Evolutionary conservation across 106 monocot species (phyloP).

Genomic region (Dendrobium officinale): DNA sequence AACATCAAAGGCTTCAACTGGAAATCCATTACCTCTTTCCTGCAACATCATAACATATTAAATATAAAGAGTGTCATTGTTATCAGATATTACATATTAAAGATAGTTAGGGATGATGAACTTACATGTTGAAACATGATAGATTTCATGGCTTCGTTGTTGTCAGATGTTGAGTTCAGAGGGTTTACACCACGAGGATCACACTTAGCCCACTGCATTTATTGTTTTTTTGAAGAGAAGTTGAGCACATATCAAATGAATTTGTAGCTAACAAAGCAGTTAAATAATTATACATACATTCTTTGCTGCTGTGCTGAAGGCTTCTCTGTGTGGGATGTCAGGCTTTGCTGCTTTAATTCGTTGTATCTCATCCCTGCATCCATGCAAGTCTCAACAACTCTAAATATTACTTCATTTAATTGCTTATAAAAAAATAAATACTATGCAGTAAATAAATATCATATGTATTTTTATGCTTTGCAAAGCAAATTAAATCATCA

Average conservation of each 20-base stretch:
- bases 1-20: constrained; percentile 30
- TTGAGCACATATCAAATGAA: background rate
- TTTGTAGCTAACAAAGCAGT: background rate
- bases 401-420: too few relatives aligned
- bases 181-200: constrained; percentile 9
- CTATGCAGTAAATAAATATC: too few relatives aligned
- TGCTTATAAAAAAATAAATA: too few relatives aligned
- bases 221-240: background rate
- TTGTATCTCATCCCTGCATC: constrained; percentile 61
- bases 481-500: too few relatives aligned
- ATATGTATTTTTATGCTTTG: too few relatives aligned
- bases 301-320: constrained; percentile 73
- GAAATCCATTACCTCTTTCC: constrained; percentile 26
- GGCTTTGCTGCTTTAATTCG: constrained; percentile 64
- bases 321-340: constrained; percentile 63
- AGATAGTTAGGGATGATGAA: too few relatives aligned
- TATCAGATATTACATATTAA: too few relatives aligned
- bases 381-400: too few relatives aligned
- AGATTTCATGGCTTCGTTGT: background rate
- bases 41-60: constrained; percentile 5
- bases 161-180: background rate
- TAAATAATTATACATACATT: constrained; percentile 31
- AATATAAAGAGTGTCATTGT: too few relatives aligned
- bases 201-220: constrained; percentile 20
- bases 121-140: background rate